phyloP scores from a whole-genome alignment of 2,329 filamentous ascomycete genomes.

The Aspergillus costaricaensis region DNA sequence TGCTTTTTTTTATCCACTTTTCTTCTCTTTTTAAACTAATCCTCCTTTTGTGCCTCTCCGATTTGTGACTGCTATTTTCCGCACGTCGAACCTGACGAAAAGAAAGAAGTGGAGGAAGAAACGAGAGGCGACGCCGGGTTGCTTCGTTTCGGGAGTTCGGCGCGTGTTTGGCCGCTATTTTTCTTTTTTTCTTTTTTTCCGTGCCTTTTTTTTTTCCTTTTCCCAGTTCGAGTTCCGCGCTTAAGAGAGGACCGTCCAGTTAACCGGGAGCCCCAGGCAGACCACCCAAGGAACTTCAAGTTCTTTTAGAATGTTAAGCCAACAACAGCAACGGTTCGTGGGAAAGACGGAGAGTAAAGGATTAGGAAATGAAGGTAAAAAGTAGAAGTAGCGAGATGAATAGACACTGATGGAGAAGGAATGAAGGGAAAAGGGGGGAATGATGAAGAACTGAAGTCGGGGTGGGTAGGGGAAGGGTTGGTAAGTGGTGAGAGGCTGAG shows the following conservation, averaged over 20 bases:
- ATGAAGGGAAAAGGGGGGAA: constrained; percentile 16
- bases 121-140: constrained; percentile 23
- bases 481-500: constrained; percentile 24
- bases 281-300: constrained; percentile 10
- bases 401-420: constrained; percentile 7
- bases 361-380: constrained; percentile 13
- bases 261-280: constrained; percentile 5
- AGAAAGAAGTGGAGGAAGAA: constrained; percentile 32
- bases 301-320: constrained; percentile 1
- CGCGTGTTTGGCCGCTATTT: constrained; percentile 21
- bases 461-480: constrained; percentile 17
- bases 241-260: constrained; percentile 5
- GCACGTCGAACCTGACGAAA: constrained; percentile 25
- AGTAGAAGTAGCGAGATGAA: constrained; percentile 1
- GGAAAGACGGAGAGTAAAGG: constrained; percentile 10
- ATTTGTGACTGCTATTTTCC: constrained; percentile 24
- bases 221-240: constrained; percentile 2
- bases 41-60: constrained; percentile 15
- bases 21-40: constrained; percentile 14
- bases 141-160: constrained; percentile 23
- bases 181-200: constrained; percentile 15
- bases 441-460: constrained; percentile 31
- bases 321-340: constrained; percentile 1
- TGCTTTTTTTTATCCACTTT: constrained; percentile 6
- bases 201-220: constrained; percentile 13